Evolutionary conservation across 164 flowering plant genomes (phyloP).

Genomic region (Protea cynaroides): DNA sequence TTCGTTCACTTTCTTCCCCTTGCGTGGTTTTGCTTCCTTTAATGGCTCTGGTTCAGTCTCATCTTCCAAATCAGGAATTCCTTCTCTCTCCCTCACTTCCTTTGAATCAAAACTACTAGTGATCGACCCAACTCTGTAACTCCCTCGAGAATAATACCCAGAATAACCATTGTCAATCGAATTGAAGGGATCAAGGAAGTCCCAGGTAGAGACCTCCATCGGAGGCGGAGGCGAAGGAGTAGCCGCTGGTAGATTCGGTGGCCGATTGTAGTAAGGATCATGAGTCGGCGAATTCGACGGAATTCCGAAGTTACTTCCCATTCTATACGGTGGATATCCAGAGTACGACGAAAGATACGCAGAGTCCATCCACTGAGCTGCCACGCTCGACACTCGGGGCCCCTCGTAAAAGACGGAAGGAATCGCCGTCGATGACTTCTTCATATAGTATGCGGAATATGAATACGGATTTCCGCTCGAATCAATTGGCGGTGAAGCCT

Average conservation of each 20-base stretch:
- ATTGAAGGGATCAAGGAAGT: slow-evolving; percentile 68
- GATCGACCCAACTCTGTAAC: slow-evolving; percentile 43
- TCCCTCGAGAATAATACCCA: slow-evolving; percentile 20
- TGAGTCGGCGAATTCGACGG: slow-evolving; percentile 20
- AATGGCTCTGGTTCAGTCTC: slow-evolving; percentile 51
- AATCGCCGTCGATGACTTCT: slow-evolving; percentile 36
- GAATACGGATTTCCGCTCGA: slow-evolving; percentile 19
- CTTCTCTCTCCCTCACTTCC: slow-evolving; percentile 88
- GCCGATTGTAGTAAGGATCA: slow-evolving; percentile 12
- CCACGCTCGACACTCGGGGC: slow-evolving; percentile 21
- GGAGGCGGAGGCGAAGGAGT: slow-evolving; percentile 69
- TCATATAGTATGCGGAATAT: slow-evolving; percentile 43
- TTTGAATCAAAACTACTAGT: slow-evolving; percentile 76
- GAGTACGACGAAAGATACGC: too few species aligned
- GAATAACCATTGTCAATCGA: slow-evolving; percentile 31
- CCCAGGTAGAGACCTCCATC: slow-evolving; percentile 67
- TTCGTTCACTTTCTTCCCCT: slow-evolving; percentile 24
- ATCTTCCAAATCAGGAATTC: slow-evolving; percentile 96
- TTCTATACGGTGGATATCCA: slow-evolving; percentile 25
- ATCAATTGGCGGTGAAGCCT: slow-evolving; percentile 2
- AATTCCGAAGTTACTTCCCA: slow-evolving; percentile 41
- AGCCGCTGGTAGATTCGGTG: slow-evolving; percentile 13
- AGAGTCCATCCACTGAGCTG: slow-evolving; percentile 23
- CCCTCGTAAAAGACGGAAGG: slow-evolving; percentile 50
- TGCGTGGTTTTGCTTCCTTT: slow-evolving; percentile 19